These are phyloP conservation scores for Phalaenopsis equestris DNA, from an alignment of 106 monocot genomes.

Conservation along the genomic window DNA sequence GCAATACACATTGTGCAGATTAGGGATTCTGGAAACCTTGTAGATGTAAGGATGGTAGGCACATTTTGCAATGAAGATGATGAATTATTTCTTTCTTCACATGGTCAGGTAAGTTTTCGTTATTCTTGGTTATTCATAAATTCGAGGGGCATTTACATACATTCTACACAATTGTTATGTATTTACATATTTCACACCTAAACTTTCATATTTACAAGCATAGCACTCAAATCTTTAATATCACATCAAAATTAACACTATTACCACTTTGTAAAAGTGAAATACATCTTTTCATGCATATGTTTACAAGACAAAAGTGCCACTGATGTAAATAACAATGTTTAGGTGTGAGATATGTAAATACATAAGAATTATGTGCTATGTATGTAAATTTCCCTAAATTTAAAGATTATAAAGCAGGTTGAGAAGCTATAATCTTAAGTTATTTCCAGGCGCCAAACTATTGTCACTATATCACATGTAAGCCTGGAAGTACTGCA, in stretches of 20 bases:
- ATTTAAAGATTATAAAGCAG: neutral
- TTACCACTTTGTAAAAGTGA: no score
- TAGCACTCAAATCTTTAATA: no score
- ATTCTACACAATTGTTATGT: no score
- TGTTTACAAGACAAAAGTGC: no score
- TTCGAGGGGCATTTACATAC: neutral
- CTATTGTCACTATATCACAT: neutral
- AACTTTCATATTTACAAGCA: no score
- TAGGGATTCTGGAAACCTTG: constrained; percentile 85
- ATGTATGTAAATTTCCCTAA: neutral
- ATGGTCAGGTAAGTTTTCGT: constrained; percentile 44
- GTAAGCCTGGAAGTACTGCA: neutral
- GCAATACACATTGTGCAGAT: constrained; percentile 88
- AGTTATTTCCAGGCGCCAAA: neutral
- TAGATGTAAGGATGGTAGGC: constrained; percentile 72
- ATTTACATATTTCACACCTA: no score
- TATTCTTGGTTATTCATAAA: neutral
- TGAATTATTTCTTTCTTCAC: constrained; percentile 78
- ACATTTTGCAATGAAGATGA: constrained; percentile 90
- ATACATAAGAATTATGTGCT: no score
- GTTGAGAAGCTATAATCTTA: neutral
- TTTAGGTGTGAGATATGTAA: no score
- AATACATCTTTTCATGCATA: no score
- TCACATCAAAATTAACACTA: no score
- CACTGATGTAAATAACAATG: no score